Percentiles rank a stretch among this genome's conserved stretches.
phyloP scores from a whole-genome alignment of 1,139 yeast genomes.

The Yarrowia galli region DNA sequence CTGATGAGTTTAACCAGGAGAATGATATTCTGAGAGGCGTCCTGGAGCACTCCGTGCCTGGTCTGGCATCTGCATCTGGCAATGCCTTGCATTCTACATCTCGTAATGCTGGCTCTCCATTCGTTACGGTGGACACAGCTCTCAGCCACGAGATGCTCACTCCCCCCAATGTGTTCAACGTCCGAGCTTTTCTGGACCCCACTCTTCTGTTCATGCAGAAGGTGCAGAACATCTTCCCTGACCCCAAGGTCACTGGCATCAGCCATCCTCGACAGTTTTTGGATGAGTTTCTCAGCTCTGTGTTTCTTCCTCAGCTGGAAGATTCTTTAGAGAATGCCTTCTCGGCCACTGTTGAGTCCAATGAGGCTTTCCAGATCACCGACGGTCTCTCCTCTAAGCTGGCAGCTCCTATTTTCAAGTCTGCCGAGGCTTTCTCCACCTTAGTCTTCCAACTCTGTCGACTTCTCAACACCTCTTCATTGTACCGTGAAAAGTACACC shows the following conservation, averaged over 20 bases:
- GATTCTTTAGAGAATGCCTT: conserved; percentile 58
- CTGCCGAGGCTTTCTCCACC: conserved; percentile 46
- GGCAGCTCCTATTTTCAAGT: conserved; percentile 43
- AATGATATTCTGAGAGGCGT: conserved; percentile 45
- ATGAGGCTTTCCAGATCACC: conserved; percentile 45
- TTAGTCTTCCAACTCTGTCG: conserved; percentile 48
- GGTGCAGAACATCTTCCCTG: conserved; percentile 54
- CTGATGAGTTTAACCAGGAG: conserved; percentile 39
- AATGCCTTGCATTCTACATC: conserved; percentile 40
- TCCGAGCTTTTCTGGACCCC: conserved; percentile 73
- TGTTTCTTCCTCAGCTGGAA: conserved; percentile 70
- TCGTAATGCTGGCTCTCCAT: conserved; percentile 39
- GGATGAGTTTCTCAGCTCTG: conserved; percentile 65
- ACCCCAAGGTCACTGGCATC: conserved; percentile 42
- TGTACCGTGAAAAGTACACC: conserved; percentile 51
- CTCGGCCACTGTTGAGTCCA: conserved; percentile 48
- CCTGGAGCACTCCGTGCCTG: conserved; percentile 51
- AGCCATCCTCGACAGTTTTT: conserved; percentile 57
- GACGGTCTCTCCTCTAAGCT: conserved; percentile 45
- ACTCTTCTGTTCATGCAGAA: conserved; percentile 65
- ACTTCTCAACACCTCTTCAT: conserved; percentile 49
- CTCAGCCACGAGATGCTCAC: conserved; percentile 67
- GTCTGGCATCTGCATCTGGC: conserved; percentile 48
- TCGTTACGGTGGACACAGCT: conserved; percentile 43
- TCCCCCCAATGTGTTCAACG: conserved; percentile 78